Evolutionary conservation across 1,284 basidiomycete species (phyloP), one percentile per base, ranked within the genome.

Genomic region (Violaceomyces palustris): DNA sequence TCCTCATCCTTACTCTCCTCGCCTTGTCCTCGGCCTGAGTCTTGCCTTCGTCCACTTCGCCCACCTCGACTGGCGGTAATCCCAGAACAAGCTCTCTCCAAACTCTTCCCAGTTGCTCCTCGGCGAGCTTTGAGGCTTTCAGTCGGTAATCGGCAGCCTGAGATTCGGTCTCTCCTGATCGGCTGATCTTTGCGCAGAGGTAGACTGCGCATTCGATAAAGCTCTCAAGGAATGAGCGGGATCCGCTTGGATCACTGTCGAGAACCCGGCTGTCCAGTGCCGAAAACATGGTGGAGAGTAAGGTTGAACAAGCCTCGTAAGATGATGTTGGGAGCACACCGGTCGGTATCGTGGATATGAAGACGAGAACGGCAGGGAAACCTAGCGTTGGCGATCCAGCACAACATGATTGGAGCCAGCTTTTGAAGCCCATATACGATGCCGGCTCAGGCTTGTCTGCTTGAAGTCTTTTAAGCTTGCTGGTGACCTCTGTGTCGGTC

Each of bases 241-340:
- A 54, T 18, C 49, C 50, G 3, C 29, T 24, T 0, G 51, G 47
- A 33, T 59, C 56, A 27, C 50, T 54, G 37, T 65, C 80, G 7
- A 87, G 75, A 0, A 82, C 82, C 15, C 81, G 80, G 11, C 81
- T 81, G 37, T 84, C 81, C 0, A 87, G 73, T 0, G 86, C 85
- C 8, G 81, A 80, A 85, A 87, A 89, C 61, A 92, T 83, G 0
- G 85, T 81, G 1, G 76, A 74, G 64, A 88, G 84, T 25, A 92
- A 74, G n/a, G 78, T 77, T 0, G 56, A 50, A 17, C 54, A 35
- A 21, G 74, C 60, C 1, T 62, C 61, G 69, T 45, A 62, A 1
- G 81, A 35, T 2, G 74, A 56, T 7, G 67, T 55, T 0, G 75
- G 67, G 19, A 78, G 61, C 11, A 76, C 41, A 35, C 67, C 76